phyloP scores from a whole-genome alignment of 495 filamentous ascomycete species.

The Polyplosphaeria fusca region DNA sequence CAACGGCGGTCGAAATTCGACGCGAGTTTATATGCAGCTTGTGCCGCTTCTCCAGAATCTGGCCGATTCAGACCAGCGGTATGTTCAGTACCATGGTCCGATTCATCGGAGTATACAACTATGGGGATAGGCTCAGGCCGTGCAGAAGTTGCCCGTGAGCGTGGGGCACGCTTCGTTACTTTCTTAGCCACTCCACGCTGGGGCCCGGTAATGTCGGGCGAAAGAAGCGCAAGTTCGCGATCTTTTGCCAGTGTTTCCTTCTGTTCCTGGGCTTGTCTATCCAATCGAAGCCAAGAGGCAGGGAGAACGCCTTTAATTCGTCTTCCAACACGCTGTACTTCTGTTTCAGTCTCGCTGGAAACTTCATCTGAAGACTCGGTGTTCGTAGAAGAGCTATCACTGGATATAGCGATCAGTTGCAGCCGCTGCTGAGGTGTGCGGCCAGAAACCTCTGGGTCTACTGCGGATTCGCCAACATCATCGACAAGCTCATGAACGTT shows the following conservation, averaged over 20 bases:
- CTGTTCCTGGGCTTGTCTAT: slow-evolving; percentile 47
- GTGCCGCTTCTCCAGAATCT: background rate
- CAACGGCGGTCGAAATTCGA: slow-evolving; percentile 13
- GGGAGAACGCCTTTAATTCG: slow-evolving; percentile 82
- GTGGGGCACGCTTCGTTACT: too few relatives aligned
- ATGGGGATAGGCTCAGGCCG: too few relatives aligned
- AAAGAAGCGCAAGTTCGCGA: slow-evolving; percentile 9
- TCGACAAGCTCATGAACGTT: background rate
- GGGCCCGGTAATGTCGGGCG: slow-evolving; percentile 28
- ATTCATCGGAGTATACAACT: slow-evolving; percentile 26
- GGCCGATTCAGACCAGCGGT: background rate
- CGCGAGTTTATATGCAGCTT: slow-evolving; percentile 1
- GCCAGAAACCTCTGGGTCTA: too few relatives aligned
- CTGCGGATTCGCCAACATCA: too few relatives aligned
- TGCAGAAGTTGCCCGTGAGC: too few relatives aligned
- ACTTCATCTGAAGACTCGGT: slow-evolving; percentile 1
- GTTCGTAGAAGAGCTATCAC: slow-evolving; percentile 7
- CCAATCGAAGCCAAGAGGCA: slow-evolving; percentile 82
- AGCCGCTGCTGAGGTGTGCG: background rate
- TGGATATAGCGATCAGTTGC: background rate
- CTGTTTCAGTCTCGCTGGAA: slow-evolving; percentile 30
- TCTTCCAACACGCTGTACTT: slow-evolving; percentile 47
- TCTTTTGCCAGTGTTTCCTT: slow-evolving; percentile 37
- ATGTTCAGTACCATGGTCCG: slow-evolving; percentile 3
- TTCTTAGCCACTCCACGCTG: slow-evolving; percentile 53